phyloP scores from a whole-genome alignment of 495 filamentous ascomycete genomes.

The Pseudomonodictys pantanalensis region DNA sequence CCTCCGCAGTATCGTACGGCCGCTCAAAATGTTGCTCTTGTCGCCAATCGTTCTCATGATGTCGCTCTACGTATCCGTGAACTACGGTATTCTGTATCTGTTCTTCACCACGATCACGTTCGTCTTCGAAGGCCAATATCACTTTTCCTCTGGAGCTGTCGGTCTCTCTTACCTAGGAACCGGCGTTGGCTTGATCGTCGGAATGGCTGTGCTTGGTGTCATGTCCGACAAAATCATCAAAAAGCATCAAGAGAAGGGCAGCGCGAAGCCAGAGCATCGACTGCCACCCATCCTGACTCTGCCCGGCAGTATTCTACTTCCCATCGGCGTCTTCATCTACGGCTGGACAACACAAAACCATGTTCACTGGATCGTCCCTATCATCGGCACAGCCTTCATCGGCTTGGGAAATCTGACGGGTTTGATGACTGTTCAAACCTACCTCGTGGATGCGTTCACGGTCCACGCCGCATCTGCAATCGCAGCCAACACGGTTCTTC shows the following conservation, averaged over 20 bases:
- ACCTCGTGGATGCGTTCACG: constrained; percentile 40
- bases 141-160: constrained; percentile 37
- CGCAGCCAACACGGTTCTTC: constrained; percentile 41
- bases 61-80: constrained; percentile 39
- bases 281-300: constrained; percentile 37
- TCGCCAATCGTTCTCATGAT: constrained; percentile 43
- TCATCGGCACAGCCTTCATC: constrained; percentile 40
- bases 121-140: constrained; percentile 43
- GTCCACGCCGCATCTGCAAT: constrained; percentile 41
- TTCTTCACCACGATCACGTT: constrained; percentile 46
- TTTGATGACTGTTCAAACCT: constrained; percentile 44
- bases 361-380: constrained; percentile 42
- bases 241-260: constrained; percentile 34
- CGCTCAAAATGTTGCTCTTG: constrained; percentile 42
- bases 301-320: constrained; percentile 36
- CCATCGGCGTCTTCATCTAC: constrained; percentile 42
- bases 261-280: constrained; percentile 42
- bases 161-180: constrained; percentile 41
- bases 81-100: constrained; percentile 43
- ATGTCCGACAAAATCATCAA: constrained; percentile 38
- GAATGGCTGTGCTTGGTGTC: constrained; percentile 35
- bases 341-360: constrained; percentile 39
- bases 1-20: constrained; percentile 35
- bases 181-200: constrained; percentile 40
- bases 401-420: constrained; percentile 39